Evolutionary conservation across 805 yeast genomes (phyloP).

Genomic region (Candida railenensis): DNA sequence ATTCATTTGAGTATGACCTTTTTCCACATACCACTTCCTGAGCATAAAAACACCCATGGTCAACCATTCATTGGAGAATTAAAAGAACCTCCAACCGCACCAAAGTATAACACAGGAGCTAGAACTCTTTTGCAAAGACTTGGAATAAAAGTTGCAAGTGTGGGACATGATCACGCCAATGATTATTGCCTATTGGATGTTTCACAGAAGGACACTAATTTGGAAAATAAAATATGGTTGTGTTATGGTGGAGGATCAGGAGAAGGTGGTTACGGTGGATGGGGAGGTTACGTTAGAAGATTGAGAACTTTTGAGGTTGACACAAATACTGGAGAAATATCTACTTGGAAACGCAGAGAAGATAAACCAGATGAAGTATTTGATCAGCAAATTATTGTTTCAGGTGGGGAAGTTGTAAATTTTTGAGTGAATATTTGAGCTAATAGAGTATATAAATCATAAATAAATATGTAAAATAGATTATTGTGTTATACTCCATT

Average conservation of each 20-base stretch:
- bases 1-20: constrained; percentile 78
- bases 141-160: constrained; percentile 73
- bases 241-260: constrained; percentile 96
- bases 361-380: constrained; percentile 45
- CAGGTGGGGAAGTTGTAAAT: constrained; percentile 42
- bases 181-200: constrained; percentile 77
- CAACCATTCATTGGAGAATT: constrained; percentile 56
- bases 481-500: no score
- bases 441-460: background rate
- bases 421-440: background rate
- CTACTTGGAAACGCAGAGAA: constrained; percentile 75
- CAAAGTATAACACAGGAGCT: constrained; percentile 67
- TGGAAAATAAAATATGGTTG: constrained; percentile 59
- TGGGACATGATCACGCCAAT: constrained; percentile 96
- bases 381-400: constrained; percentile 53
- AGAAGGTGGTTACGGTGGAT: constrained; percentile 95
- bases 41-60: constrained; percentile 52
- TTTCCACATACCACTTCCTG: constrained; percentile 93
- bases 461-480: no score
- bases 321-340: constrained; percentile 42
- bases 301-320: constrained; percentile 71
- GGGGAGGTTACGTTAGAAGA: constrained; percentile 83
- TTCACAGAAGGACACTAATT: constrained; percentile 21
- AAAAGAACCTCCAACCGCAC: constrained; percentile 79
- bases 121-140: constrained; percentile 55